phyloP scores from a whole-genome alignment of 352 stramenopile genomes.

The Aphanomyces euteiches region DNA sequence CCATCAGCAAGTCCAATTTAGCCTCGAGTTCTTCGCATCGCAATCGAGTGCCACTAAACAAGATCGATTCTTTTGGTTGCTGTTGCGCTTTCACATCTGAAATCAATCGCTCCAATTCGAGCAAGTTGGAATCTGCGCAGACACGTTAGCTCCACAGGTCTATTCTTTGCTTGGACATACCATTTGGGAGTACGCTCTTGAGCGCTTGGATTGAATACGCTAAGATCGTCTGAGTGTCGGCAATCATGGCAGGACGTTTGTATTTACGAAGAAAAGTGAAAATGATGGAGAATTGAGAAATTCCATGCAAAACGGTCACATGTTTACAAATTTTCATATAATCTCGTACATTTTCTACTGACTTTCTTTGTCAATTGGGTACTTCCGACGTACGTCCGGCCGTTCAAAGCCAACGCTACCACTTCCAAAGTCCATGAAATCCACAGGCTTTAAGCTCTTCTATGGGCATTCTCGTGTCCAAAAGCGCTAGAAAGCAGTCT shows the following conservation, averaged over 20 bases:
- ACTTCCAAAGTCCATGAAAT: no score
- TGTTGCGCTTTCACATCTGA: not conserved
- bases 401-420: no score
- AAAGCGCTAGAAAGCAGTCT: no score
- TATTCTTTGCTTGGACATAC: not conserved
- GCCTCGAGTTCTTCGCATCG: slow-evolving; percentile 22
- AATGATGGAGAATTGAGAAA: not conserved
- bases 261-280: slow-evolving; percentile 1
- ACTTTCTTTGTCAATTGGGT: no score
- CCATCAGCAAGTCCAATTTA: slow-evolving; percentile 14
- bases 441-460: no score
- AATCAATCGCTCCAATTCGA: slow-evolving; percentile 21
- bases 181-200: slow-evolving; percentile 3
- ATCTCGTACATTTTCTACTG: no score
- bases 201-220: slow-evolving; percentile 17
- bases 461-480: no score
- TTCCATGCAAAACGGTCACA: no score
- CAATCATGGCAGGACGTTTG: slow-evolving; percentile 13
- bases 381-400: no score
- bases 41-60: slow-evolving; percentile 26
- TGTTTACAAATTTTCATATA: no score
- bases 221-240: slow-evolving; percentile 19
- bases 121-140: slow-evolving; percentile 23
- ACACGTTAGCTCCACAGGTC: not conserved
- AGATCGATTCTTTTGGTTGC: slow-evolving; percentile 9